phyloP scores from a whole-genome alignment of 2,329 filamentous ascomycete species.

The Clarireedia sp. region DNA sequence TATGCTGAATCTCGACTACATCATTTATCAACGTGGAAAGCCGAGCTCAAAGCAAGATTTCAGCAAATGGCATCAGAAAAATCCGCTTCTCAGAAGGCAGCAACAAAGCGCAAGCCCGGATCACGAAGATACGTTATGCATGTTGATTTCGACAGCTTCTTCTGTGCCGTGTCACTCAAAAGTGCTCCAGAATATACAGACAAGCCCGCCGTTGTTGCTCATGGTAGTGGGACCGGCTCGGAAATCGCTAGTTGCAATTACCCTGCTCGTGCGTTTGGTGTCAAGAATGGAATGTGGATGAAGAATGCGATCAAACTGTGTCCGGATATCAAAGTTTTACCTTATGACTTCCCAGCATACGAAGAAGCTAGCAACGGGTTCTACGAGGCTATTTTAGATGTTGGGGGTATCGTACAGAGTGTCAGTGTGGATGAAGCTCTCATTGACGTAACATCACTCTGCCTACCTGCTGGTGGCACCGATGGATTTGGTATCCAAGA shows the following conservation, averaged over 20 bases:
- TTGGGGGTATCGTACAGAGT: slow-evolving; percentile 83
- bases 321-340: slow-evolving; percentile 78
- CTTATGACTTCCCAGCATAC: slow-evolving; percentile 92
- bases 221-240: slow-evolving; percentile 75
- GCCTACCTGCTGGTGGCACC: slow-evolving; percentile 57
- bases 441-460: slow-evolving; percentile 69
- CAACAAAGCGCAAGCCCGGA: slow-evolving; percentile 47
- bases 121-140: slow-evolving; percentile 80
- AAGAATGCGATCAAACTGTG: slow-evolving; percentile 77
- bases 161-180: slow-evolving; percentile 84
- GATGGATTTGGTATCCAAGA: slow-evolving; percentile 58
- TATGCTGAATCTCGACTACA: slow-evolving; percentile 93
- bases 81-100: slow-evolving; percentile 38
- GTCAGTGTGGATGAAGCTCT: slow-evolving; percentile 96
- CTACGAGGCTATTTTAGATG: slow-evolving; percentile 72
- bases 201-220: slow-evolving; percentile 82
- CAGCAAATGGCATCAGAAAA: slow-evolving; percentile 73
- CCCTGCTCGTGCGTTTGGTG: slow-evolving; percentile 71
- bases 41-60: slow-evolving; percentile 81
- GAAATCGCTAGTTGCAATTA: slow-evolving; percentile 99
- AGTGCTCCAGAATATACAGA: slow-evolving; percentile 65
- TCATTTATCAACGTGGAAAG: slow-evolving; percentile 94
- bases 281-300: slow-evolving; percentile 99
- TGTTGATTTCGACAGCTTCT: slow-evolving; percentile 98
- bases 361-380: slow-evolving; percentile 85